These are phyloP conservation scores for Cercospora janseana DNA, from an alignment of 2,329 filamentous ascomycete genomes.

Conservation along the genomic window DNA sequence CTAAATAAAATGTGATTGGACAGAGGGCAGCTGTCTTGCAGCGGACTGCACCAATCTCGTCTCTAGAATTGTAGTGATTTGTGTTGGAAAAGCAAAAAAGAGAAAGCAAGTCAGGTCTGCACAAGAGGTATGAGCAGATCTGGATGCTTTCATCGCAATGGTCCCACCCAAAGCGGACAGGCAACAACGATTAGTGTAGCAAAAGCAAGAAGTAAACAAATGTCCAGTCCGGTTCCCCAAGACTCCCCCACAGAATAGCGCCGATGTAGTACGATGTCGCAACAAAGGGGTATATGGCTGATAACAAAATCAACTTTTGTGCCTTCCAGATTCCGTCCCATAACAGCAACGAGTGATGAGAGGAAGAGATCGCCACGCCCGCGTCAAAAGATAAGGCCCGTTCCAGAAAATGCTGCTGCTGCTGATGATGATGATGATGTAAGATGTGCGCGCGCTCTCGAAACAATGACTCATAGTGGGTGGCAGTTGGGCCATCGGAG, in stretches of 20 bases:
- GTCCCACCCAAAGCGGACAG: not conserved
- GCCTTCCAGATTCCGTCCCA: conserved; percentile 1
- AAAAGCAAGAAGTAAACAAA: too few species aligned
- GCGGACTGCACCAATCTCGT: not conserved
- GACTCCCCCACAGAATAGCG: too few species aligned
- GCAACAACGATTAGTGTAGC: conserved; percentile 4
- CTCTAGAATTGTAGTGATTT: not conserved
- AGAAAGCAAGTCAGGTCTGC: not conserved
- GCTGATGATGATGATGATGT: conserved; percentile 2
- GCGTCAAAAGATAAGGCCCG: conserved; percentile 6
- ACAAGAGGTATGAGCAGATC: not conserved
- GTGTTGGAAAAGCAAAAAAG: not conserved
- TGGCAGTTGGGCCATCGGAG: conserved; percentile 8
- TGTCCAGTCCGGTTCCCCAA: too few species aligned
- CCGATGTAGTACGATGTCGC: conserved; percentile 12
- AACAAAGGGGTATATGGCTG: conserved; percentile 15
- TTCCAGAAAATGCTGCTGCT: too few species aligned
- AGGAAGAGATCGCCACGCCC: not conserved
- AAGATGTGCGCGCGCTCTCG: conserved; percentile 9
- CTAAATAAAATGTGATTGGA: not conserved
- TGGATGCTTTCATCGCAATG: too few species aligned
- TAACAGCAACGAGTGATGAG: not conserved
- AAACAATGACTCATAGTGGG: conserved; percentile 13
- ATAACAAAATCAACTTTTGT: conserved; percentile 13
- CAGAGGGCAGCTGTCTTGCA: too few species aligned